These are phyloP conservation scores for Pichia exigua DNA, from an alignment of 805 yeast species.

Conservation along the genomic window DNA sequence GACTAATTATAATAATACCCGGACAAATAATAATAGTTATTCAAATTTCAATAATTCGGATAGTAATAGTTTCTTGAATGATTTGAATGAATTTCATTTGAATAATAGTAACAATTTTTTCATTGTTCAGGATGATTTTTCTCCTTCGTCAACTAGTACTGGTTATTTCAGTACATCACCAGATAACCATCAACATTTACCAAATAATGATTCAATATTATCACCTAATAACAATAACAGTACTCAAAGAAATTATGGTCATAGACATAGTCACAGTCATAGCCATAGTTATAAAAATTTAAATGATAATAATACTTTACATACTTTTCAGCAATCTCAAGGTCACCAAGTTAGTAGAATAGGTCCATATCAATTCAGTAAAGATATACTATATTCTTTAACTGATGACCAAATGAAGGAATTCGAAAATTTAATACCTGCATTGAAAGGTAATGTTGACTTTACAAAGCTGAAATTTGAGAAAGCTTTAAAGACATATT, in stretches of 20 bases:
- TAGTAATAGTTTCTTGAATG: slow-evolving; percentile 12
- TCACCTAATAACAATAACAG: neutral
- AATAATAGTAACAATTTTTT: slow-evolving; percentile 24
- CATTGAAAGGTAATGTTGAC: slow-evolving; percentile 21
- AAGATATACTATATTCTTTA: slow-evolving; percentile 10
- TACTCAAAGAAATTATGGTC: neutral
- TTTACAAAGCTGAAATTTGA: slow-evolving; percentile 25
- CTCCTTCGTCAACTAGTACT: slow-evolving; percentile 16
- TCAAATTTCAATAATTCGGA: neutral
- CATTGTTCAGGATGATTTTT: slow-evolving; percentile 23
- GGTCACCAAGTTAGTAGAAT: slow-evolving; percentile 8
- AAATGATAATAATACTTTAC: neutral
- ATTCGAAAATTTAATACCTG: slow-evolving; percentile 22
- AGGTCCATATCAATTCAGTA: slow-evolving; percentile 1
- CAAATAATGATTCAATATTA: neutral
- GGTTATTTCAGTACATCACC: slow-evolving; percentile 5
- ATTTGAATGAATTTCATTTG: slow-evolving; percentile 20
- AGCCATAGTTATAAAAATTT: neutral
- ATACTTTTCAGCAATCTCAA: slow-evolving; percentile 13
- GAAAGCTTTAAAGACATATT: slow-evolving; percentile 33
- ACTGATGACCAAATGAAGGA: slow-evolving; percentile 16
- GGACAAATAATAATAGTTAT: neutral
- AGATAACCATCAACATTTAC: neutral
- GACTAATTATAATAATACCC: neutral
- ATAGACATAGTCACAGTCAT: neutral